A percentile compares a stretch with the other conserved stretches of the same genome.
Evolutionary conservation across 306 rosid species (phyloP).

Genomic region (Aeschynomene evenia): DNA sequence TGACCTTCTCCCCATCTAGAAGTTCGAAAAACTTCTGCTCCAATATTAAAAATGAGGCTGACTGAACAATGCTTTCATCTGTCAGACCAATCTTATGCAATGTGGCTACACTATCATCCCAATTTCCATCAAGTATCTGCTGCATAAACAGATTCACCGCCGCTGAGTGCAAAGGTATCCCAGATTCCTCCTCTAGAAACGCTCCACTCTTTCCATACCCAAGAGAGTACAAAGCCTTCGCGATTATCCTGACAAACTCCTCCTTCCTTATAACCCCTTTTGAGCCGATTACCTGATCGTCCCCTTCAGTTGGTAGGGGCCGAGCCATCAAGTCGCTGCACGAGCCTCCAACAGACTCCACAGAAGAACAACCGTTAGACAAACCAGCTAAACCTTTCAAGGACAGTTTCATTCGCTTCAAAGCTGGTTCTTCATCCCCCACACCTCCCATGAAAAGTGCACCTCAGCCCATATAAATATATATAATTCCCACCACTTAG

Average conservation of each 20-base stretch:
- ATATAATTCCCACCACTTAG: constrained; percentile 21
- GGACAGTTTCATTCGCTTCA: constrained; percentile 83
- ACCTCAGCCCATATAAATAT: constrained; percentile 85
- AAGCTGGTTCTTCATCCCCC: constrained; percentile 98
- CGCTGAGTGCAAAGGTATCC: constrained; percentile 74
- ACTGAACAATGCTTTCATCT: constrained; percentile 57
- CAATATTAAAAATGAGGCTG: constrained; percentile 76
- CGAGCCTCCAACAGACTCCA: constrained; percentile 65
- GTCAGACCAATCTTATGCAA: constrained; percentile 65
- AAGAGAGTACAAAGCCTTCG: constrained; percentile 87
- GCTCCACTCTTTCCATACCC: constrained; percentile 88
- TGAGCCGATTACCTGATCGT: constrained; percentile 79
- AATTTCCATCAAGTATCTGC: constrained; percentile 78
- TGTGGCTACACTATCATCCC: constrained; percentile 78
- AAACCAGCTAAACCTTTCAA: constrained; percentile 60
- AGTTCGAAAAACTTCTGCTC: constrained; percentile 92
- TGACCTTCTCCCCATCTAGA: constrained; percentile 59
- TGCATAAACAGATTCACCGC: constrained; percentile 67
- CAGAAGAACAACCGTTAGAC: constrained; percentile 78
- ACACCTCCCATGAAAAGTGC: constrained; percentile 99
- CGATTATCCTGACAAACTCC: constrained; percentile 94
- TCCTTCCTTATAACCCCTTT: constrained; percentile 81
- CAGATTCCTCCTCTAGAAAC: constrained; percentile 89
- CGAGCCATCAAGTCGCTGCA: constrained; percentile 90
- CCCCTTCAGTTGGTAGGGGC: constrained; percentile 81